Evolutionary conservation across 2,329 filamentous ascomycete genomes (phyloP).

Genomic region (Juglanconis sp.): DNA sequence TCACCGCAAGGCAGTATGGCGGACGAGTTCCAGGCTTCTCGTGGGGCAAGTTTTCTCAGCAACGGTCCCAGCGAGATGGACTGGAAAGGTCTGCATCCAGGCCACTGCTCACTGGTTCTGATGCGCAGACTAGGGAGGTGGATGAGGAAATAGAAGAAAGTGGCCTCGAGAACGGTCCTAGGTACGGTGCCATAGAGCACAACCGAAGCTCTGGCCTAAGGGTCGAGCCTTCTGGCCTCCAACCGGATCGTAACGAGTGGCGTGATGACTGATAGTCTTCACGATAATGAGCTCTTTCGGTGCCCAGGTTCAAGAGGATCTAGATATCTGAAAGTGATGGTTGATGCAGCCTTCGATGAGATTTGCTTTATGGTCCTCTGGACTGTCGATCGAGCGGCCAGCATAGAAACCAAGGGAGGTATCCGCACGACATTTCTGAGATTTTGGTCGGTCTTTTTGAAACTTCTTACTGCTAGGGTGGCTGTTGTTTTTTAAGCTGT

Average conservation of each 20-base stretch:
- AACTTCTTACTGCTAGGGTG: too few relatives aligned
- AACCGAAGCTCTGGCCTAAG: neutral
- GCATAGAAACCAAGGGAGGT: too few relatives aligned
- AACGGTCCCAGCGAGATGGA: neutral
- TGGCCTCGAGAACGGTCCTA: neutral
- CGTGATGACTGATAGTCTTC: slow-evolving; percentile 1
- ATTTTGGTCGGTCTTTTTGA: too few relatives aligned
- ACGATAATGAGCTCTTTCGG: neutral
- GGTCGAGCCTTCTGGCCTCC: slow-evolving; percentile 9
- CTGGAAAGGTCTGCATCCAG: neutral
- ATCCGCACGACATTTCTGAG: too few relatives aligned
- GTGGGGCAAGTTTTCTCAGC: neutral
- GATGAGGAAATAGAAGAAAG: slow-evolving; percentile 7
- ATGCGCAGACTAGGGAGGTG: slow-evolving; percentile 7
- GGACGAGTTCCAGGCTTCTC: neutral
- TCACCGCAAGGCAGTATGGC: slow-evolving; percentile 1
- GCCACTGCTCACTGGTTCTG: slow-evolving; percentile 6
- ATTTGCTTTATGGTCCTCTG: too few relatives aligned
- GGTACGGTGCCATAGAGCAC: slow-evolving; percentile 9
- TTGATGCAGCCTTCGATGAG: too few relatives aligned
- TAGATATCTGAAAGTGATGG: too few relatives aligned
- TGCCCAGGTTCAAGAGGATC: too few relatives aligned
- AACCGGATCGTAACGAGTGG: slow-evolving; percentile 7
- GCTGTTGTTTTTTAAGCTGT: too few relatives aligned
- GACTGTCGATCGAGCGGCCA: too few relatives aligned